Base-by-base conservation (phyloP, 441 rosid genomes). In the Pelargonium fulgidum region DNA sequence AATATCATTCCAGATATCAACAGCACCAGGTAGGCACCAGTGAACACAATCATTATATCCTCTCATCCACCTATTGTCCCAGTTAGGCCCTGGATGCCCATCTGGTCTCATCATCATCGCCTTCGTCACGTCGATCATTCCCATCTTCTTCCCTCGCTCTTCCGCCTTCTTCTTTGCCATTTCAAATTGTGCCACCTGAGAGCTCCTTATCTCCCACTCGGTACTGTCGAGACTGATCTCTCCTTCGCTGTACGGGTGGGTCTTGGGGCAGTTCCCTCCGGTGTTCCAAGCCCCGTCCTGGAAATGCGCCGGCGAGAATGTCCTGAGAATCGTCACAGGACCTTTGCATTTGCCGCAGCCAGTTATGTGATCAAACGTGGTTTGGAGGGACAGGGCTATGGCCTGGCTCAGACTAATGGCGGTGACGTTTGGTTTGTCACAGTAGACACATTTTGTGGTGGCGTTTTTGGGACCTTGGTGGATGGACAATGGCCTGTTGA, bases 11-110 rank as follows among this genome's bases (percentile, higher is more conserved):
- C 99, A 93, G 0, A 76, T 61, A 75, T 91, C 96, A 0, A 91
- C 79, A 0, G 97, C 95, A 1, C 97, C 96, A 0, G 97, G 99
- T 78, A 93, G 71, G 83, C 99, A 93, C 97, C 97, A 88, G 63
- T 89, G 96, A 13, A 86, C 86, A 64, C 96, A 91, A 67, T 89
- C 96, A 14, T 84, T 91, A 20, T 73, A 89, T 2, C 95, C 99
- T 50, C 72, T 87, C 87, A 81, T 84, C 91, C 85, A 80, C 68
- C 82, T 73, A 56, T 94, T 88, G 1, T 83, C 92, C 96, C 91
- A 89, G 59, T 74, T 67, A 29, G 70, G 75, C 19, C 86, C 83
- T 0, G 98, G 98, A 45, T 92, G 98, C 3, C 94, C 97, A 63
- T 93, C 96, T 0, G 93, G 88, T 75, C 93, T 84, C 90, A 91